Percentiles rank a stretch among this genome's conserved stretches.
Conservation (phyloP, 345 rosid species). For the Hevea brasiliensis region DNA sequence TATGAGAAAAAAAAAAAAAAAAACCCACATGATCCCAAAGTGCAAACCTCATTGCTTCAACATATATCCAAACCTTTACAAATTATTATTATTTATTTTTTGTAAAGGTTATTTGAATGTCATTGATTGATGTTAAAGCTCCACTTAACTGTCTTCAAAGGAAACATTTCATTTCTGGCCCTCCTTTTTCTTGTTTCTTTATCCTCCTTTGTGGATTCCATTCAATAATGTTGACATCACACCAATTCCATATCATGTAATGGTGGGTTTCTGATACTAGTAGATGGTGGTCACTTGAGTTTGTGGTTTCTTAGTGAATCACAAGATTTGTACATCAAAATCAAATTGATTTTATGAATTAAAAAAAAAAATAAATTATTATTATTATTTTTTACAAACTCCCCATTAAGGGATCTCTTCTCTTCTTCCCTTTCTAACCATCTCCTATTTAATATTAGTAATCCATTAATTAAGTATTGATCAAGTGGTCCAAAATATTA, state of each 20-base stretch:
- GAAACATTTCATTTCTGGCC: not conserved
- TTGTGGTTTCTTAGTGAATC: not conserved
- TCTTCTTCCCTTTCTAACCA: no score
- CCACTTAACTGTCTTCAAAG: slow-evolving; percentile 1
- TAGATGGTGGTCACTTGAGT: not conserved
- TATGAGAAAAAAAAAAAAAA: no score
- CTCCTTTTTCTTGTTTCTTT: not conserved
- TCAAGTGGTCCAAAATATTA: no score
- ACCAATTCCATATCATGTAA: not conserved
- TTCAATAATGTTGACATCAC: not conserved
- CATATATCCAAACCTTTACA: no score
- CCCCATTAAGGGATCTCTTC: no score
- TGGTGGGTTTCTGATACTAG: not conserved
- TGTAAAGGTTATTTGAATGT: not conserved
- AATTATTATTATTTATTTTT: not conserved
- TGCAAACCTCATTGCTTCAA: no score
- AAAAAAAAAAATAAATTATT: no score
- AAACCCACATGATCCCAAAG: no score
- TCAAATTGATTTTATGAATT: slow-evolving; percentile 7
- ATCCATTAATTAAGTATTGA: no score
- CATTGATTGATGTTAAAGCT: not conserved
- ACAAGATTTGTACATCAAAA: slow-evolving; percentile 3
- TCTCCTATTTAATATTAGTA: no score
- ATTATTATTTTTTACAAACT: not conserved
- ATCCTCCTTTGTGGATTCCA: slow-evolving; percentile 4